Conservation (phyloP, 2,329 filamentous ascomycete species). For the Neophaeococcomyces aloes region DNA sequence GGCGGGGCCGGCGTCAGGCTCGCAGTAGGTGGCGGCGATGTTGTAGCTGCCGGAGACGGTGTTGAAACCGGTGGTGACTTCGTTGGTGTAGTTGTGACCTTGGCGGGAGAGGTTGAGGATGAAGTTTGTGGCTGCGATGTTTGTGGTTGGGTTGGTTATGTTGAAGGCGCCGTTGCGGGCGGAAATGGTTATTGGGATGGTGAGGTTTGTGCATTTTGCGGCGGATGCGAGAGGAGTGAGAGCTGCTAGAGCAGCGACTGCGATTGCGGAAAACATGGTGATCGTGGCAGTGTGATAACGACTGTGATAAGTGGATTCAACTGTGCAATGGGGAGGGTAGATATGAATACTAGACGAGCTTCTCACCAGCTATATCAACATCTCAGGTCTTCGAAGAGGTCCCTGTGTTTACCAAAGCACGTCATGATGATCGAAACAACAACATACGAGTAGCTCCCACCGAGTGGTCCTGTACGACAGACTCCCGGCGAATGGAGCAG, state of each 20-base stretch:
- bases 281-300: too few species aligned
- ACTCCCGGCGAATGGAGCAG: too few species aligned
- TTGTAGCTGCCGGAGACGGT: constrained; percentile 45
- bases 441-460: too few species aligned
- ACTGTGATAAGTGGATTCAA: too few species aligned
- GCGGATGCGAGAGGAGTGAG: constrained; percentile 14
- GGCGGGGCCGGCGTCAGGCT: constrained; percentile 35
- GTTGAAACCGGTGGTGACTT: constrained; percentile 38
- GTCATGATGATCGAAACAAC: too few species aligned
- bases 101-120: constrained; percentile 41
- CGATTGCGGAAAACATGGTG: neutral
- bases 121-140: constrained; percentile 50
- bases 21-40: constrained; percentile 52
- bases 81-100: constrained; percentile 36
- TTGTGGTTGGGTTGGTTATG: constrained; percentile 37
- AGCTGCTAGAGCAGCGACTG: constrained; percentile 2
- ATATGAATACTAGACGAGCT: too few species aligned
- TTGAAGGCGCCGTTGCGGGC: constrained; percentile 47
- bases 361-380: too few species aligned
- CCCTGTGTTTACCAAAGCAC: too few species aligned
- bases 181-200: constrained; percentile 45
- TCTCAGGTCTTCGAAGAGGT: too few species aligned
- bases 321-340: too few species aligned
- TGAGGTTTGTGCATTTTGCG: constrained; percentile 40
- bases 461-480: too few species aligned